Base-by-base conservation (phyloP, 1,284 basidiomycete species). In the Phylloboletellus chloephorus region DNA sequence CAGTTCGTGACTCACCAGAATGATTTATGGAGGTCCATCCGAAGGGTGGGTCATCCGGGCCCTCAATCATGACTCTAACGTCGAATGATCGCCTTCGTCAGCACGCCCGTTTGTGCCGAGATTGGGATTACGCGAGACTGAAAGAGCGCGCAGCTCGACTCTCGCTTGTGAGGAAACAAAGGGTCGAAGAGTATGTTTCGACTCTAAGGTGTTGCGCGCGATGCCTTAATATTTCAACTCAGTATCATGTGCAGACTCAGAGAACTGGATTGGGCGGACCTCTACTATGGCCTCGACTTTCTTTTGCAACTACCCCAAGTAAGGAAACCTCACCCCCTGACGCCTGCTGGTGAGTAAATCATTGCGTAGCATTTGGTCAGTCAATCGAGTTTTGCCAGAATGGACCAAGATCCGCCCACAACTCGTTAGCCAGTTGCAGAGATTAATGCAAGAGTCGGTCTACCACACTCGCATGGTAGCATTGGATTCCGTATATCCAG, bases 341-440 rank as follows among this genome's bases (percentile, higher is more conserved):
- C 49, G 2, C 23, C 44, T 16, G 3, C 28, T 8, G 49, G 49
- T 53, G 25, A 53, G 52, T 37, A 6, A 11, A 3, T 30, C 17
- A 12, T 13, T 4, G 7, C 2, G 3, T 12, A 19, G 19, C 7
- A 9, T 9, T n/a, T n/a, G n/a, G n/a, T n/a, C n/a, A n/a, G n/a
- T n/a, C n/a, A n/a, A n/a, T n/a, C n/a, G n/a, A n/a, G n/a, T n/a
- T n/a, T n/a, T n/a, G n/a, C n/a, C n/a, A n/a, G n/a, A n/a, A n/a
- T n/a, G 49, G 52, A n/a, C 13, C 13, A 9, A 39, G 31, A 53
- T 53, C 13, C 19, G n/a, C 3, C 49, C 43, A 2, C 7, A 21
- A 11, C 19, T 51, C 12, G 6, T 37, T 17, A 11, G 13, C 6
- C 37, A 36, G 44, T 15, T 41, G 19, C 23, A 13, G 28, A 6